Percentiles rank a stretch among this genome's conserved stretches.
Conservation (phyloP, 208 protist genomes). For the Leishmania amazonensis region DNA sequence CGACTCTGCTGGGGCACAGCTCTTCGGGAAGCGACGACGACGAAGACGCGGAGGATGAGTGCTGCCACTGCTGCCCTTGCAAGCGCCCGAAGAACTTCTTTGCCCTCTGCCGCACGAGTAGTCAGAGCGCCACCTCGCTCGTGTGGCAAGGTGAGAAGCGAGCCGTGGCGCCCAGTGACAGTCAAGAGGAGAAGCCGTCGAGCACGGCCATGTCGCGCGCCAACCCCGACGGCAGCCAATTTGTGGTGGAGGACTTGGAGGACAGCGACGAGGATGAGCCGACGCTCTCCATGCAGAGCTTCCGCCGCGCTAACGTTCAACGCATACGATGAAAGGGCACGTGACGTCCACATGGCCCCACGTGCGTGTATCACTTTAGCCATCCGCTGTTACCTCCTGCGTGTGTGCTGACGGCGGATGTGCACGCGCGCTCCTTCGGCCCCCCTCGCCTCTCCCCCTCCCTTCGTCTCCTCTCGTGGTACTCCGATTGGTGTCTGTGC, state of each 20-base stretch:
- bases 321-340: slow-evolving; percentile 18
- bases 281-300: slow-evolving; percentile 50
- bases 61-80: slow-evolving; percentile 63
- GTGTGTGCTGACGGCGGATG: neutral
- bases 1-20: neutral
- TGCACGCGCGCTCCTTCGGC: neutral
- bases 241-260: slow-evolving; percentile 31
- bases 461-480: neutral
- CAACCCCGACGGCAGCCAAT: neutral
- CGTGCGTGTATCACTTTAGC: neutral
- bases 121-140: neutral
- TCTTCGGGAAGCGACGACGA: neutral
- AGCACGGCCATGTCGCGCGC: neutral
- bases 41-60: slow-evolving; percentile 17
- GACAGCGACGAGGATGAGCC: slow-evolving; percentile 44
- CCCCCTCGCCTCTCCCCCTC: too few relatives aligned
- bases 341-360: neutral
- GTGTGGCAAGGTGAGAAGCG: neutral
- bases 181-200: neutral
- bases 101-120: slow-evolving; percentile 21
- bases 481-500: too few relatives aligned
- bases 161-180: neutral
- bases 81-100: slow-evolving; percentile 43
- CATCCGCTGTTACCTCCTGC: too few relatives aligned
- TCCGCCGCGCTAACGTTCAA: slow-evolving; percentile 33